phyloP scores from a whole-genome alignment of 495 filamentous ascomycete species.

The Neurospora tetrasperma region DNA sequence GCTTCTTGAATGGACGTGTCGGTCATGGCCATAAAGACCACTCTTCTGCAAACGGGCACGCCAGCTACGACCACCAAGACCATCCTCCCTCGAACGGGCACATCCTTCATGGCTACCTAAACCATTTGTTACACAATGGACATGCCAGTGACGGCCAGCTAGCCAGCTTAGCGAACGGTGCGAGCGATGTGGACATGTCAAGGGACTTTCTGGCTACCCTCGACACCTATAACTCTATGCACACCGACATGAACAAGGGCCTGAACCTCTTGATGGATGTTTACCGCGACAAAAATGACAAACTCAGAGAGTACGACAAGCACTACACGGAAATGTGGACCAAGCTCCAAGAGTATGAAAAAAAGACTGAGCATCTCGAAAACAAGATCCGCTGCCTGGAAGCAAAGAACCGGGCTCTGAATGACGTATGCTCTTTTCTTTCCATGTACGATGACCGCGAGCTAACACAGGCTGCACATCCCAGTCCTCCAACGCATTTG shows the following conservation, averaged over 20 bases:
- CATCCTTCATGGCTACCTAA: not conserved
- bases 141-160: not conserved
- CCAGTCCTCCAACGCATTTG: constrained; percentile 11
- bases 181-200: not conserved
- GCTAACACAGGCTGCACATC: not conserved
- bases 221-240: not conserved
- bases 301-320: not conserved
- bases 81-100: not conserved
- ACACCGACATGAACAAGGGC: not conserved
- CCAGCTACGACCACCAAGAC: not conserved
- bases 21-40: not conserved
- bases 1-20: not conserved
- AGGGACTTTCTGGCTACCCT: not conserved
- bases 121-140: not conserved
- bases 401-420: not conserved
- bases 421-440: not conserved
- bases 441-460: not conserved
- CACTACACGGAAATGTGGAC: not conserved
- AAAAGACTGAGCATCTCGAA: not conserved
- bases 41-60: not conserved
- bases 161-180: not conserved
- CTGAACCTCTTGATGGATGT: not conserved
- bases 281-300: not conserved
- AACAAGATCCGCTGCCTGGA: not conserved
- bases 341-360: not conserved